Percentiles rank a stretch among this genome's conserved stretches.
Conservation (phyloP, 352 stramenopile genomes). For the Plasmopara muralis region DNA sequence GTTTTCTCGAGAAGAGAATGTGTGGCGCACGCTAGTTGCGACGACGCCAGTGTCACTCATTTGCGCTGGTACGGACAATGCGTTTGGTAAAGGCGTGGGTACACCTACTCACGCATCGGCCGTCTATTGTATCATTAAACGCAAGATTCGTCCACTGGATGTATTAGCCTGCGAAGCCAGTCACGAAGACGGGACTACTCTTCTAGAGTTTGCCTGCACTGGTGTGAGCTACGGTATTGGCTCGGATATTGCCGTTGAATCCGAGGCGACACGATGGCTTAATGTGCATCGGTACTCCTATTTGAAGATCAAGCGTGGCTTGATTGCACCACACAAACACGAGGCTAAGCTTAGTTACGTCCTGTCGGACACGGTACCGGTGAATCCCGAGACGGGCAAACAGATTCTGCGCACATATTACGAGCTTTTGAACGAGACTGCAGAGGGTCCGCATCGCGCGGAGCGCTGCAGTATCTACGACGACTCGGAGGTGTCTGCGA, state of each 20-base stretch:
- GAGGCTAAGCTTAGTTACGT: constrained; percentile 68
- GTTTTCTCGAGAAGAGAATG: constrained; percentile 55
- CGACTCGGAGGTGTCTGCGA: constrained; percentile 30
- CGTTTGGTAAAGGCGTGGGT: constrained; percentile 67
- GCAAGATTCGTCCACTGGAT: constrained; percentile 73
- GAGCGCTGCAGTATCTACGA: constrained; percentile 76
- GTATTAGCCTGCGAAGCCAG: constrained; percentile 53
- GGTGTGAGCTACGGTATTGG: constrained; percentile 70
- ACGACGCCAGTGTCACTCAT: constrained; percentile 68
- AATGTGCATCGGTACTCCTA: constrained; percentile 68
- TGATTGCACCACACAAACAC: constrained; percentile 46
- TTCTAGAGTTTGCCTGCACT: constrained; percentile 66
- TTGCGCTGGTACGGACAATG: constrained; percentile 67
- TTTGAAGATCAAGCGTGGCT: constrained; percentile 60
- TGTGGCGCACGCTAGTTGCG: constrained; percentile 66
- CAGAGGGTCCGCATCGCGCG: constrained; percentile 60
- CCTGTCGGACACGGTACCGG: constrained; percentile 43
- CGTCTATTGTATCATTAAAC: constrained; percentile 76
- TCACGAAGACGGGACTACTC: constrained; percentile 36
- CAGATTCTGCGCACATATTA: constrained; percentile 70
- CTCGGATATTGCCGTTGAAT: constrained; percentile 69
- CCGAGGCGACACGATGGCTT: constrained; percentile 60
- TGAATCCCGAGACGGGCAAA: constrained; percentile 36
- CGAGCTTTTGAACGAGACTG: constrained; percentile 52
- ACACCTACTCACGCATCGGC: constrained; percentile 56